A percentile compares a stretch with the other conserved stretches of the same genome.
Conservation (phyloP, 2,329 filamentous ascomycete species). For the Diplodia sapinea region DNA sequence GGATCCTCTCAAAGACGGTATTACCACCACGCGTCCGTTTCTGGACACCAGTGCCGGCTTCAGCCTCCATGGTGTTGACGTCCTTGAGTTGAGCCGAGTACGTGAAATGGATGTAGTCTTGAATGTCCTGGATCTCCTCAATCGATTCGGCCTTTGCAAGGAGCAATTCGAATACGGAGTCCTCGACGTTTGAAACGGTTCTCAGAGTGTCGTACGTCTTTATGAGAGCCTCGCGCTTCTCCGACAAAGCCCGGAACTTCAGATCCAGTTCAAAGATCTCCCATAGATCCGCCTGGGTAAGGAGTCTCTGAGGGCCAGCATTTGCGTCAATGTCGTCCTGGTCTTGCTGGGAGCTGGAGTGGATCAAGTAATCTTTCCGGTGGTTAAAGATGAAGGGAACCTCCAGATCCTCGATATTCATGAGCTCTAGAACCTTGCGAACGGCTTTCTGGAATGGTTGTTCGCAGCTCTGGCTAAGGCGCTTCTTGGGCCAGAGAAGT, state of each 20-base stretch:
- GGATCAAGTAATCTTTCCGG: slow-evolving; percentile 95
- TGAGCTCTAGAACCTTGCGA: slow-evolving; percentile 90
- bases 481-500: slow-evolving; percentile 87
- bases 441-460: slow-evolving; percentile 86
- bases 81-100: slow-evolving; percentile 87
- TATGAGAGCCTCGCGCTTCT: slow-evolving; percentile 86
- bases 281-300: slow-evolving; percentile 94
- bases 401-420: slow-evolving; percentile 92
- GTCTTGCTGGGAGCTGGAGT: slow-evolving; percentile 71
- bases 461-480: slow-evolving; percentile 72
- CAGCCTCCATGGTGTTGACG: slow-evolving; percentile 66
- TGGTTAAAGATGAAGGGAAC: slow-evolving; percentile 98
- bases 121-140: slow-evolving; percentile 94
- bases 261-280: slow-evolving; percentile 92
- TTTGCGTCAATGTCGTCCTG: slow-evolving; percentile 72
- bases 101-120: slow-evolving; percentile 95
- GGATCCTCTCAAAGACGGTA: slow-evolving; percentile 81
- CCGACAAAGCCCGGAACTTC: slow-evolving; percentile 89
- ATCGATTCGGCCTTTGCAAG: slow-evolving; percentile 80
- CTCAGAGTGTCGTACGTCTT: slow-evolving; percentile 78
- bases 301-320: slow-evolving; percentile 80
- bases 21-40: slow-evolving; percentile 83
- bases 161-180: slow-evolving; percentile 80
- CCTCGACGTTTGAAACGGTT: slow-evolving; percentile 62
- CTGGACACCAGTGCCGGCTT: slow-evolving; percentile 67